Evolutionary conservation across 2,329 filamentous ascomycete genomes (phyloP).

Genomic region (Ceratocystis variospora): DNA sequence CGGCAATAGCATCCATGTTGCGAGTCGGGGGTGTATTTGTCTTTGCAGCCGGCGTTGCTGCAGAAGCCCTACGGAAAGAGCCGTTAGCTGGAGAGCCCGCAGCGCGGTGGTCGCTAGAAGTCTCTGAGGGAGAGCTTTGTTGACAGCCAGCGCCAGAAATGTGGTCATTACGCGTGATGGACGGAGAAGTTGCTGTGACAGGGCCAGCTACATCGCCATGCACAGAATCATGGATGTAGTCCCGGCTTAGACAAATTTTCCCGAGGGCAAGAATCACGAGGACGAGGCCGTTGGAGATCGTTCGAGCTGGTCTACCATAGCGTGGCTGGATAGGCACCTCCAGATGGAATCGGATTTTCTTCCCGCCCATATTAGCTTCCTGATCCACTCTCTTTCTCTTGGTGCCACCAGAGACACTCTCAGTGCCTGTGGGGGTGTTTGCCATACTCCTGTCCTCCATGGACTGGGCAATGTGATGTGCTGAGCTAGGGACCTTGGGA

Average conservation of each 20-base stretch:
- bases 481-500: constrained; percentile 23
- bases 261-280: constrained; percentile 75
- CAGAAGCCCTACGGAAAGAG: constrained; percentile 20
- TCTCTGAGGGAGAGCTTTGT: constrained; percentile 40
- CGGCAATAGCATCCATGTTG: constrained; percentile 78
- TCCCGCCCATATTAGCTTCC: background rate
- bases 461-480: background rate
- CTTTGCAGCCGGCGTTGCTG: background rate
- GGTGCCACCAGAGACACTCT: constrained; percentile 22
- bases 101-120: constrained; percentile 25
- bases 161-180: constrained; percentile 31
- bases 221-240: constrained; percentile 45
- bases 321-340: constrained; percentile 8
- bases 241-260: constrained; percentile 54
- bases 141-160: constrained; percentile 36
- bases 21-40: background rate
- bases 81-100: constrained; percentile 29
- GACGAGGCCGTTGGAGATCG: constrained; percentile 67
- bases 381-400: constrained; percentile 37
- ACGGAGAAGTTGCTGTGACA: constrained; percentile 22
- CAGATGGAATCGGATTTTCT: background rate
- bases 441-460: constrained; percentile 5
- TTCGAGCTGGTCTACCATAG: constrained; percentile 40
- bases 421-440: background rate
- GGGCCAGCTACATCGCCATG: constrained; percentile 20